Conservation (phyloP, 768 basidiomycete species). For the Boletus reticulatus region DNA sequence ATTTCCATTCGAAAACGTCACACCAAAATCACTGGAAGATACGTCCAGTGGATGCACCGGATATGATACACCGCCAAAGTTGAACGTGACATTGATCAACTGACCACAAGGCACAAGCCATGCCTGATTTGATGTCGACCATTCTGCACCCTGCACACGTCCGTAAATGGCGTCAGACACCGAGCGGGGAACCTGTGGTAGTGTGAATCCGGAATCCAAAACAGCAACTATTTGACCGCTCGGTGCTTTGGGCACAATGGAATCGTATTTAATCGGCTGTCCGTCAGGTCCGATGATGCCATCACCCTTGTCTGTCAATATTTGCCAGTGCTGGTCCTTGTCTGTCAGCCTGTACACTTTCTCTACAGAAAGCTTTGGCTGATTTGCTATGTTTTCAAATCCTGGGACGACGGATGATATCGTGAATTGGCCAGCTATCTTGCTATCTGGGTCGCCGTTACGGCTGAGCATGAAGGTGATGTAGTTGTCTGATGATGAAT, state of each 20-base stretch:
- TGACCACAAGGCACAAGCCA: conserved; percentile 80
- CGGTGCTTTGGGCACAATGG: conserved; percentile 69
- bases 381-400: conserved; percentile 56
- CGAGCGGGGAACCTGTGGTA: conserved; percentile 70
- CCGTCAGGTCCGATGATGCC: conserved; percentile 82
- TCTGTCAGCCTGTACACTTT: conserved; percentile 57
- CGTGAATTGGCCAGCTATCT: conserved; percentile 63
- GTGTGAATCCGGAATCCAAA: conserved; percentile 70
- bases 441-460: conserved; percentile 45
- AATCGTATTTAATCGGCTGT: conserved; percentile 52
- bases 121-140: conserved; percentile 49
- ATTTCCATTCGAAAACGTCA: conserved; percentile 44
- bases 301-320: conserved; percentile 57
- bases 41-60: conserved; percentile 74
- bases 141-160: conserved; percentile 69
- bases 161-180: conserved; percentile 81
- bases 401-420: conserved; percentile 62
- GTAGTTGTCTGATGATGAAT: conserved; percentile 54
- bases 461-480: conserved; percentile 69
- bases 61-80: conserved; percentile 65
- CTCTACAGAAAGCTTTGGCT: conserved; percentile 66
- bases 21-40: conserved; percentile 56
- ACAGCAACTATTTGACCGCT: conserved; percentile 65
- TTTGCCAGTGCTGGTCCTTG: conserved; percentile 81
- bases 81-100: conserved; percentile 66